phyloP scores from a whole-genome alignment of 805 yeast species.

The Monosporozyma yasuniensis region DNA sequence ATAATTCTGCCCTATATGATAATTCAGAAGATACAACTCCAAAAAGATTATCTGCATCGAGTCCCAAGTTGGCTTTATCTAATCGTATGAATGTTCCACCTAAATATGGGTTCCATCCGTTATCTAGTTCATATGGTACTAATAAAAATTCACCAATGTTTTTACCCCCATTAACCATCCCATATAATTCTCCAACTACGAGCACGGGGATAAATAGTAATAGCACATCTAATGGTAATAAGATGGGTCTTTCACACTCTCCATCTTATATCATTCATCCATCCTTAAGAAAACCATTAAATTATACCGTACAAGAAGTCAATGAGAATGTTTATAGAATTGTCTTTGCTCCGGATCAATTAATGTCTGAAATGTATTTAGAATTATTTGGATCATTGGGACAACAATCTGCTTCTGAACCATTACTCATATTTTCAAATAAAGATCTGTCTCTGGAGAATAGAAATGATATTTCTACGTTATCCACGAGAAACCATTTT shows the following conservation, averaged over 20 bases:
- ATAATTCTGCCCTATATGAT: background rate
- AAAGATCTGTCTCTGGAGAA: constrained; percentile 3
- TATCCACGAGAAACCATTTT: background rate
- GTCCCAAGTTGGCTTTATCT: background rate
- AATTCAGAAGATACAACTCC: background rate
- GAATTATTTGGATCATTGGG: constrained; percentile 21
- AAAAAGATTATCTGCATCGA: background rate
- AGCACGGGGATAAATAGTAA: background rate
- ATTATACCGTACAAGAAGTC: constrained; percentile 9
- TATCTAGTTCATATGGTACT: background rate
- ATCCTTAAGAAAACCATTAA: constrained; percentile 8
- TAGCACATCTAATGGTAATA: background rate
- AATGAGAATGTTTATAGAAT: constrained; percentile 8
- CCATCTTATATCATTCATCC: background rate
- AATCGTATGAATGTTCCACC: background rate
- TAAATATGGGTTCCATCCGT: constrained; percentile 1
- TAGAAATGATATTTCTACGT: background rate
- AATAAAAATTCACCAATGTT: background rate
- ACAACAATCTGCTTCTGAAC: constrained; percentile 19
- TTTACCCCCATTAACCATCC: background rate
- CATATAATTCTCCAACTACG: background rate
- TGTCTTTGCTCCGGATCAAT: constrained; percentile 25
- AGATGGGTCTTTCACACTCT: background rate
- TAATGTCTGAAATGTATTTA: constrained; percentile 18
- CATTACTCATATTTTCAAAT: constrained; percentile 18